phyloP scores from a whole-genome alignment of 2,329 filamentous ascomycete species.

The Colletotrichum viniferum region DNA sequence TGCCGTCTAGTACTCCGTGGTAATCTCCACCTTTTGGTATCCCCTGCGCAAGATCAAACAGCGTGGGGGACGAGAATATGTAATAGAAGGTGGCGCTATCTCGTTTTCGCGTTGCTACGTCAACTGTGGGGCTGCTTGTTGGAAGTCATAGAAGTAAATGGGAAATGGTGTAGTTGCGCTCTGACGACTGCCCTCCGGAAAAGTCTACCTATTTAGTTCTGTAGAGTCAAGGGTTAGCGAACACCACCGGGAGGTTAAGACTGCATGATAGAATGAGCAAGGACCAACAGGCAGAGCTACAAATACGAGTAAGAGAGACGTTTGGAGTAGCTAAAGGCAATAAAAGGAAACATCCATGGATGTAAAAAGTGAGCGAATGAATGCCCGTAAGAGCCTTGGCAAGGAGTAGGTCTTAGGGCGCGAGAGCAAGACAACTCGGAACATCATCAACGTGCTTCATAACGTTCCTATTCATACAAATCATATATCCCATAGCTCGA shows the following conservation, averaged over 20 bases:
- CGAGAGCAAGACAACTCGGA: neutral
- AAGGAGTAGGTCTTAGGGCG: neutral
- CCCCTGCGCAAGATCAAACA: neutral
- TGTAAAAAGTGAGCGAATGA: neutral
- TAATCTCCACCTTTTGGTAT: neutral
- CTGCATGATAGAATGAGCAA: neutral
- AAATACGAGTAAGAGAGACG: fast-evolving
- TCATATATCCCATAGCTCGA: neutral
- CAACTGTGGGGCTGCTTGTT: neutral
- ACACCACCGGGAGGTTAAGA: neutral
- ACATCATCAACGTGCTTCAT: neutral
- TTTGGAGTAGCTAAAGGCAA: neutral
- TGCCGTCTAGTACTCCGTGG: no score
- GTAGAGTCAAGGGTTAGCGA: neutral
- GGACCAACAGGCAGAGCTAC: neutral
- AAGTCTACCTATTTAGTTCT: neutral
- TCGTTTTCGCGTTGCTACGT: neutral
- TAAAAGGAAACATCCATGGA: neutral
- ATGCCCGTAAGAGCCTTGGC: neutral
- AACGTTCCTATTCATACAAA: fast-evolving
- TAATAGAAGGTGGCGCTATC: fast-evolving
- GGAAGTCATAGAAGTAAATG: neutral
- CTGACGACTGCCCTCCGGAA: neutral
- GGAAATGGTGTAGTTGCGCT: neutral
- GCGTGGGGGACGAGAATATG: neutral